Evolutionary conservation across 2,329 filamentous ascomycete species (phyloP), one percentile per base, ranked within the genome.

Genomic region (Akanthomyces muscarius): DNA sequence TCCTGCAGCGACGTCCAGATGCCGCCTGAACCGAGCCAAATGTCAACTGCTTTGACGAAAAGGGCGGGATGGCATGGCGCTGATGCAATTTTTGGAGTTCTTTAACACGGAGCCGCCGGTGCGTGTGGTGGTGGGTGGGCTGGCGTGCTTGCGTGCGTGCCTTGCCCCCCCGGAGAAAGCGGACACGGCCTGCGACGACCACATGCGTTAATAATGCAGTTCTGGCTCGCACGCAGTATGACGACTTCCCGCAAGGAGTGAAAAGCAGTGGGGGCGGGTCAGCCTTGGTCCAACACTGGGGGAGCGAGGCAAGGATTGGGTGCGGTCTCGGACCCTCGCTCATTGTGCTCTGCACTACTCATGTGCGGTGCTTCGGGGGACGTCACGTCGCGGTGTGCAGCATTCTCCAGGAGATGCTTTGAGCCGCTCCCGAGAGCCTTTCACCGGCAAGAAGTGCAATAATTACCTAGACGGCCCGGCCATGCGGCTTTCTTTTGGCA

Each of bases 241-340:
- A 28, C 21, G 2, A n/a, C 21, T 54, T 42, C 36, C 51, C 38
- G 21, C 51, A 38, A 4, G 30, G 28, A 30, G 28, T 6, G 6
- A 2, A 21, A 21, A 5, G 8, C 23, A 7, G 55, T 38, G 55
- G 55, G 30, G 54, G 55, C 44, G n/a, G 55, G 53, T 28, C 25
- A 45, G n/a, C 33, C 47, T 4, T 50, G 47, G 38, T 11, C 38
- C 33, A 38, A 7, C 33, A 13, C 42, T 25, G 44, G 30, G 55
- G 55, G 3, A 28, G 55, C 36, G 48, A 57, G 10, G 42, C 55
- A 47, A 28, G 44, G 14, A 59, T 59, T 11, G 30, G 16, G 50
- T 25, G 14, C 4, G 53, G 53, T 44, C 53, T 45, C 41, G 53
- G 56, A 21, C 45, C 56, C 16, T 59, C 55, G 44, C 42, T 59